These are phyloP conservation scores for Anethum foeniculum DNA, from an alignment of 140 eudicot species.

Conservation along the genomic window DNA sequence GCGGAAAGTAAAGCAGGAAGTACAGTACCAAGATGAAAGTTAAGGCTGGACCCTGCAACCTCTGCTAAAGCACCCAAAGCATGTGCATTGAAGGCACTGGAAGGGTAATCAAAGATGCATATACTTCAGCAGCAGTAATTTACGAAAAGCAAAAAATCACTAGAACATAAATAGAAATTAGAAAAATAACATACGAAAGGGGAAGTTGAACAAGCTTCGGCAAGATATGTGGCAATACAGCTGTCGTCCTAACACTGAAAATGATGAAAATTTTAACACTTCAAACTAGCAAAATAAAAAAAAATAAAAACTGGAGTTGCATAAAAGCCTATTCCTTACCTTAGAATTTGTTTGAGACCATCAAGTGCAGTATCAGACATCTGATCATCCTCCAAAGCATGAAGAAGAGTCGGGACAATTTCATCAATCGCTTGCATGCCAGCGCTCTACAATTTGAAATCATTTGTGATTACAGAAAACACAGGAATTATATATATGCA, in stretches of 20 bases:
- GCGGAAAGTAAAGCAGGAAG: constrained; percentile 93
- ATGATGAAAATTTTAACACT: constrained; percentile 13
- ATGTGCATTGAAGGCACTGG: constrained; percentile 95
- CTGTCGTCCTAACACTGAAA: constrained; percentile 84
- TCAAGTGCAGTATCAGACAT: constrained; percentile 96
- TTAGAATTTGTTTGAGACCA: constrained; percentile 94
- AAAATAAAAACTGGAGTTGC: not conserved
- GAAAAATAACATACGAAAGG: constrained; percentile 59
- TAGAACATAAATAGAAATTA: not conserved
- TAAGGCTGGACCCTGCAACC: constrained; percentile 93
- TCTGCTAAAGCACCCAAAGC: constrained; percentile 98
- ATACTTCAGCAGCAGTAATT: constrained; percentile 8
- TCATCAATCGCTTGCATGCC: constrained; percentile 99
- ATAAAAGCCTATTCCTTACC: constrained; percentile 28
- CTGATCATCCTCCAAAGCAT: constrained; percentile 91
- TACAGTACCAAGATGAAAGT: constrained; percentile 67
- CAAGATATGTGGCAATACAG: constrained; percentile 93
- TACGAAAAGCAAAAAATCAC: not conserved
- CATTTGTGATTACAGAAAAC: not conserved
- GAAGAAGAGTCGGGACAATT: constrained; percentile 95
- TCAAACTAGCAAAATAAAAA: not conserved
- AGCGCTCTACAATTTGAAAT: constrained; percentile 53
- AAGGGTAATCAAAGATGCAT: constrained; percentile 10
- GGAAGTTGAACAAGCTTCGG: constrained; percentile 98
- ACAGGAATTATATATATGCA: not conserved